phyloP scores from a whole-genome alignment of 2,329 filamentous ascomycete species.

The Aspergillus aculeatus region DNA sequence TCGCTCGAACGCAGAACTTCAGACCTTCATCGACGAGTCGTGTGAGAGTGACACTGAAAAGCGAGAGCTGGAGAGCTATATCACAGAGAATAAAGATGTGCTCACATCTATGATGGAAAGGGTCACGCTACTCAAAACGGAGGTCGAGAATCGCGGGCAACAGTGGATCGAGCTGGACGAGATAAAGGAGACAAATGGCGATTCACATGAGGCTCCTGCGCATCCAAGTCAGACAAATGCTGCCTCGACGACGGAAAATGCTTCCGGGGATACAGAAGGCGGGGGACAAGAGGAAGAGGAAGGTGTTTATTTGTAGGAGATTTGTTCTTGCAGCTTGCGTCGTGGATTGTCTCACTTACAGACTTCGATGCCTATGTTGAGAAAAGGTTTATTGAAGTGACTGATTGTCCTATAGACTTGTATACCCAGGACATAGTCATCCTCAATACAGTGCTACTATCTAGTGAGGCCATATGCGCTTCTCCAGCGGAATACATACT shows the following conservation, averaged over 20 bases:
- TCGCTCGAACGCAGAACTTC: slow-evolving; percentile 57
- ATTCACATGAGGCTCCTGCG: background rate
- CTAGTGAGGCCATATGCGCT: background rate
- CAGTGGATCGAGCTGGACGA: slow-evolving; percentile 46
- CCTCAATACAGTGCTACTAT: background rate
- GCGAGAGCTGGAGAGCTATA: slow-evolving; percentile 36
- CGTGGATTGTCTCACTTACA: background rate
- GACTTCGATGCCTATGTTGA: background rate
- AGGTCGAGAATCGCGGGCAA: slow-evolving; percentile 56
- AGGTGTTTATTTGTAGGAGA: background rate
- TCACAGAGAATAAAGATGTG: slow-evolving; percentile 59
- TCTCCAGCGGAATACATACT: background rate
- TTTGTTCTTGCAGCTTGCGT: background rate
- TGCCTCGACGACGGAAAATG: background rate
- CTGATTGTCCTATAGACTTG: background rate
- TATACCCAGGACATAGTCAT: background rate
- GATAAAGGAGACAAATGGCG: slow-evolving; percentile 3
- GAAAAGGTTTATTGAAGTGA: background rate
- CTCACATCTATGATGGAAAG: slow-evolving; percentile 57
- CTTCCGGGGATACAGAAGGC: background rate
- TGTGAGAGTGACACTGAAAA: slow-evolving; percentile 53
- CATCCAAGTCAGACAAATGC: background rate
- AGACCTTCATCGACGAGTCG: slow-evolving; percentile 49
- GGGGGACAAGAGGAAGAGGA: background rate
- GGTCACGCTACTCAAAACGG: slow-evolving; percentile 51